Conservation (phyloP, 2,329 filamentous ascomycete genomes). For the Diplodia corticola region DNA sequence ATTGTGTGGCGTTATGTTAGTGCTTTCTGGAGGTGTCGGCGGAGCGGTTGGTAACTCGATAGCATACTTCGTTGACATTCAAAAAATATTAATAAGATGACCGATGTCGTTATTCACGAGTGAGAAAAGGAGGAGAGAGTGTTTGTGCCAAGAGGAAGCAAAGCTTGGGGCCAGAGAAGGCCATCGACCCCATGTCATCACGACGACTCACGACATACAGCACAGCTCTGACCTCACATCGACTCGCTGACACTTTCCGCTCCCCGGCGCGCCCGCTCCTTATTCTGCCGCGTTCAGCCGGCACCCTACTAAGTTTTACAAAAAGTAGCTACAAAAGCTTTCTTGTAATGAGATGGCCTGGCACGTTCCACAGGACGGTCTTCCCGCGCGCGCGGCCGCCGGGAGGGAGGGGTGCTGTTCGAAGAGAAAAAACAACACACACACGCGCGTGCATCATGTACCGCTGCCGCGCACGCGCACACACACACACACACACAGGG, state of each 20-base stretch:
- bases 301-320: not conserved
- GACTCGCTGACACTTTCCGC: not conserved
- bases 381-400: not conserved
- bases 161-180: not conserved
- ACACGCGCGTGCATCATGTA: not conserved
- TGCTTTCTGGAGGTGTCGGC: not conserved
- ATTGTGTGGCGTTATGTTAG: constrained; percentile 5
- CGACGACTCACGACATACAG: not conserved
- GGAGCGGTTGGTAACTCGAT: not conserved
- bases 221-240: constrained; percentile 13
- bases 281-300: constrained; percentile 3
- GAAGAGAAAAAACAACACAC: not conserved
- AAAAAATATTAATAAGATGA: not conserved
- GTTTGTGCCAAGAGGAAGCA: not conserved
- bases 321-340: constrained; percentile 11
- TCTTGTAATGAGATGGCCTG: constrained; percentile 5
- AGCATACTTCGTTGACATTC: constrained; percentile 4
- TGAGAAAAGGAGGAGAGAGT: not conserved
- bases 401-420: too few relatives aligned
- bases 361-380: constrained; percentile 12
- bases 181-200: not conserved
- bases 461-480: not conserved
- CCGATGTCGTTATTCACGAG: not conserved
- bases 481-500: not conserved
- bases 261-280: not conserved